These are phyloP conservation scores for Silybum marianum DNA, from an alignment of 129 eudicot genomes.

Conservation along the genomic window DNA sequence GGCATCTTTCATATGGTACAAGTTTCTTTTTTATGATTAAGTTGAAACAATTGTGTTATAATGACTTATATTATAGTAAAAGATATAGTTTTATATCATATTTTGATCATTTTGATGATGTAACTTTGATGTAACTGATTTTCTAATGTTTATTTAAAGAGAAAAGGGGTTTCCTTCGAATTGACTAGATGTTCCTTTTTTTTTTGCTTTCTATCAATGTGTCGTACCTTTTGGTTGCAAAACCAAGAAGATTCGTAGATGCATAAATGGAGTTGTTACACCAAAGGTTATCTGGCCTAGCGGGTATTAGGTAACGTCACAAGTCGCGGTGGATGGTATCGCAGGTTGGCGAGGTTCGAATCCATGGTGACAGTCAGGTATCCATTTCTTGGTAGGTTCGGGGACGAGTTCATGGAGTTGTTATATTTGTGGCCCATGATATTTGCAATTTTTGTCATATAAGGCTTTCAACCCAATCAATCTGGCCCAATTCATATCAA, in stretches of 20 bases:
- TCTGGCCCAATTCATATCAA: background rate
- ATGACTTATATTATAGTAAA: constrained; percentile 24
- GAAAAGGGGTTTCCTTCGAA: background rate
- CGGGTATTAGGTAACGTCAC: no score
- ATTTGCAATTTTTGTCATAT: background rate
- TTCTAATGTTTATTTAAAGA: constrained; percentile 5
- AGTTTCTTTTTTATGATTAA: constrained; percentile 29
- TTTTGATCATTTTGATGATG: constrained; percentile 4
- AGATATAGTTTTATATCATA: background rate
- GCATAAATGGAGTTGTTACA: background rate
- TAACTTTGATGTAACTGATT: constrained; percentile 7
- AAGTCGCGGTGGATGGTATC: no score
- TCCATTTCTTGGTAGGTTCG: no score
- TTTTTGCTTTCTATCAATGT: background rate
- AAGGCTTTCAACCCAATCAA: background rate
- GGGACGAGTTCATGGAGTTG: no score
- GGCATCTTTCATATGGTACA: constrained; percentile 33
- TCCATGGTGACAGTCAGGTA: no score
- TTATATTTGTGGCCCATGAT: background rate
- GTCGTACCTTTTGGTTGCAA: background rate
- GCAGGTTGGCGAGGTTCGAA: no score
- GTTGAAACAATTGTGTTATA: constrained; percentile 16
- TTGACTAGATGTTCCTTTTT: background rate
- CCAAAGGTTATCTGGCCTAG: no score
- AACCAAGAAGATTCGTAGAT: background rate